A percentile compares a stretch with the other conserved stretches of the same genome.
These are phyloP conservation scores for Trichoderma atrobrunneum DNA, from an alignment of 2,329 filamentous ascomycete genomes.

Conservation along the genomic window DNA sequence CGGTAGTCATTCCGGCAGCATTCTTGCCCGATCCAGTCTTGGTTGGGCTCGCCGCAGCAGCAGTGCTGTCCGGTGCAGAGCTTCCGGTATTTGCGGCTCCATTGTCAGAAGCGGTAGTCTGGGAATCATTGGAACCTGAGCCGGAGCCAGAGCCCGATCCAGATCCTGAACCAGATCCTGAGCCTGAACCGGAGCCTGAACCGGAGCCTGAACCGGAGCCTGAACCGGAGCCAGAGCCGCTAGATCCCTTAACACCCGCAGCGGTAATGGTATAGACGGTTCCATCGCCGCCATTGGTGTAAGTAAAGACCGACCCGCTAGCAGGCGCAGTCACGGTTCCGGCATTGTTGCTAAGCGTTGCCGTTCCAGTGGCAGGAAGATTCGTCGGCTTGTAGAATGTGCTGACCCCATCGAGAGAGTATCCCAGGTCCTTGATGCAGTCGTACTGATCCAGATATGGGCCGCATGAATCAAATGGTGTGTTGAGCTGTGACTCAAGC, in stretches of 20 bases:
- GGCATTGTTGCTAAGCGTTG: slow-evolving; percentile 29
- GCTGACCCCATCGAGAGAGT: slow-evolving; percentile 22
- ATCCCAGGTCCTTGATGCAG: slow-evolving; percentile 26
- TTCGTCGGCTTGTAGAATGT: slow-evolving; percentile 25
- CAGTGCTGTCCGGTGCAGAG: background rate
- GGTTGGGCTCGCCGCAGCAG: background rate
- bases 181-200: background rate
- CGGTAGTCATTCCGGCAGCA: background rate
- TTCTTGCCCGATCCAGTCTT: slow-evolving; percentile 5
- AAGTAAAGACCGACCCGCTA: slow-evolving; percentile 34
- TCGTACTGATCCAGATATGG: slow-evolving; percentile 25
- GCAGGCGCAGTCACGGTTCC: slow-evolving; percentile 35
- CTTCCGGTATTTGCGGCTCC: background rate
- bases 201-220: background rate
- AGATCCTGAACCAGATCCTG: background rate
- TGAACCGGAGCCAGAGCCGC: background rate
- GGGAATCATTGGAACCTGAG: background rate
- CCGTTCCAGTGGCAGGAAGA: slow-evolving; percentile 31
- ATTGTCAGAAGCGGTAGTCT: background rate
- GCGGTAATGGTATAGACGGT: slow-evolving; percentile 37
- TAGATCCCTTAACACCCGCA: slow-evolving; percentile 19
- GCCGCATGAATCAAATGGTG: slow-evolving; percentile 20
- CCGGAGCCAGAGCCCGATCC: background rate
- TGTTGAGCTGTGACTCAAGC: slow-evolving; percentile 22
- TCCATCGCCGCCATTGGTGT: slow-evolving; percentile 31